Evolutionary conservation across 495 filamentous ascomycete species (phyloP), one percentile per base, ranked within the genome.

Genomic region (Neurospora sublineolata): DNA sequence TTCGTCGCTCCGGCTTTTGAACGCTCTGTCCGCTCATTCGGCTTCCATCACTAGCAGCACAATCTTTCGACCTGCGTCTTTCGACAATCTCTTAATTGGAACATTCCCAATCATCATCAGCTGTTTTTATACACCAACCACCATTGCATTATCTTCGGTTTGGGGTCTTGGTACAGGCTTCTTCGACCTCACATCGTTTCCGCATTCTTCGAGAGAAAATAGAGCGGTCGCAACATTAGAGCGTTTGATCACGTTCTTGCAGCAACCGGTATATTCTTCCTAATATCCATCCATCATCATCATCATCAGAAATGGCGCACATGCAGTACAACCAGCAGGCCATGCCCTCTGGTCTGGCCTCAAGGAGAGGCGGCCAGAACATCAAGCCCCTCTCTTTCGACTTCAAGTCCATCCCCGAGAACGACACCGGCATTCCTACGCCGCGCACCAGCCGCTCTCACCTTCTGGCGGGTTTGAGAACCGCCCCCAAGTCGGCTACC

Each of bases 381-480:
- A 90, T 94, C 83, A 97, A 97, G 84, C 92, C 92, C 72, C 85
- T 97, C 85, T 95, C 85, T 78, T 92, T 87, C 87, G 93, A 86
- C 78, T 86, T 85, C 73, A 88, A 80, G 83, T 80, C 77, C 72
- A 81, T 76, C 68, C 79, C 84, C 71, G 81, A 77, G 52, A 78
- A 81, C 68, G 87, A 87, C 69, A 88, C 87, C 52, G 84, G 82
- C 18, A 80, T 83, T 67, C 86, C 92, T 10, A 97, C 94, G 40
- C 95, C 95, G 30, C 89, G 94, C 77, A 98, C 94, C 68, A 97
- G 93, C 81, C 93, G 95, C 72, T 94, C 92, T 73, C 94, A 97
- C 78, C 86, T 99, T 75, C 88, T 99, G 79, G 95, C 94, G 68
- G 94, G 94, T 52, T 86, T 99, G 70, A 89, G 95, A 76, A 99